Conservation (phyloP, 805 yeast genomes). For the Wickerhamiella nectarea region DNA sequence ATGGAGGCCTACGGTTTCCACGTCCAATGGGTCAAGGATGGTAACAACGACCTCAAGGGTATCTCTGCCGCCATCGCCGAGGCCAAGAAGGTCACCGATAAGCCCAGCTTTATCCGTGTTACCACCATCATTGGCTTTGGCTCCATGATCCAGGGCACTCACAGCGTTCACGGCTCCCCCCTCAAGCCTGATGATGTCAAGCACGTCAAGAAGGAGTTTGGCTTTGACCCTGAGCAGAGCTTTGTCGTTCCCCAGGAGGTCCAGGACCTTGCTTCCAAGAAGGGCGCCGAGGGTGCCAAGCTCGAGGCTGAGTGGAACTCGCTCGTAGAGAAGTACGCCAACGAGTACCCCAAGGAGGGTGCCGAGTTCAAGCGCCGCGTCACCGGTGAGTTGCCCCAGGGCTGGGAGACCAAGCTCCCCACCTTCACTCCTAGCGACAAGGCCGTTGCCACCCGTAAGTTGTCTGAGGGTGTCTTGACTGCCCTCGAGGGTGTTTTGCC, state of each 20-base stretch:
- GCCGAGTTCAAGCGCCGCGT: slow-evolving; percentile 72
- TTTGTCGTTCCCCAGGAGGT: slow-evolving; percentile 79
- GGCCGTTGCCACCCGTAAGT: slow-evolving; percentile 87
- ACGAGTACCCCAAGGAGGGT: slow-evolving; percentile 64
- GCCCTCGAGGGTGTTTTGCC: slow-evolving; percentile 54
- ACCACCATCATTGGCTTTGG: slow-evolving; percentile 92
- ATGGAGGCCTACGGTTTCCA: slow-evolving; percentile 94
- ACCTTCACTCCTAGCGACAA: slow-evolving; percentile 61
- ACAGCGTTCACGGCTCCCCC: slow-evolving; percentile 92
- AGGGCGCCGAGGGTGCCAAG: slow-evolving; percentile 47
- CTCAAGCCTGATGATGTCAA: slow-evolving; percentile 83
- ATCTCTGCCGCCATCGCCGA: slow-evolving; percentile 61
- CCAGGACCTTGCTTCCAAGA: slow-evolving; percentile 46
- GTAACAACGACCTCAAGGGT: slow-evolving; percentile 63
- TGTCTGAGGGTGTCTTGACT: slow-evolving; percentile 67
- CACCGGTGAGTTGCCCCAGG: slow-evolving; percentile 60
- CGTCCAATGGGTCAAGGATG: slow-evolving; percentile 59
- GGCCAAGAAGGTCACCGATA: slow-evolving; percentile 63
- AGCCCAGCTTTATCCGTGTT: slow-evolving; percentile 83
- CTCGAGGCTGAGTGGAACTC: slow-evolving; percentile 66
- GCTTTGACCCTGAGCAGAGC: slow-evolving; percentile 73
- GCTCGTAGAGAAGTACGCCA: slow-evolving; percentile 44
- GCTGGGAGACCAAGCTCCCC: slow-evolving; percentile 72
- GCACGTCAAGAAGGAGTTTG: slow-evolving; percentile 70
- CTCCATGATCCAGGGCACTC: slow-evolving; percentile 71